Evolutionary conservation across 2,329 filamentous ascomycete genomes (phyloP), one percentile per base, ranked within the genome.

Genomic region (Pochonia chlamydosporia): DNA sequence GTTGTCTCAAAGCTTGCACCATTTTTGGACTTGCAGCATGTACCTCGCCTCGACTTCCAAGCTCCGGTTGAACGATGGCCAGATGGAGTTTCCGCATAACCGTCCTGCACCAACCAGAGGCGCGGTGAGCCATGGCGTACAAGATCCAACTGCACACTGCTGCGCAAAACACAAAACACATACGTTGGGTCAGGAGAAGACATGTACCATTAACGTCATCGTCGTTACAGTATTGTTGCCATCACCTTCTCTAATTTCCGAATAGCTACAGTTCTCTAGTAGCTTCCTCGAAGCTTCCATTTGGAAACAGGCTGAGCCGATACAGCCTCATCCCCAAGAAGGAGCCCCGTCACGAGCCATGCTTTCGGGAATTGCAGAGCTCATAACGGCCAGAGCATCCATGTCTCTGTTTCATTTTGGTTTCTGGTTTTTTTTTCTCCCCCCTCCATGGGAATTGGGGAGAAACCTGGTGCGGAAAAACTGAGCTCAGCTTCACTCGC

Each of bases 331-430:
- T 10, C n/a, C 30, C 30, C 30, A 35, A 35, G 31, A 35, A 18
- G 31, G 20, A 33, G 31, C 9, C n/a, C 31, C 14, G 6, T 18
- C 36, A 21, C n/a, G 16, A 28, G 33, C 21, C 40, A 25, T 20
- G 26, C 28, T 14, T 16, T 13, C 37, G 13, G 36, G 13, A 16
- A 35, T n/a, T n/a, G 26, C 35, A 20, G 40, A 14, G 35, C 41
- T 23, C 35, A 44, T 30, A 18, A 49, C 18, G 47, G 36, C 26
- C 46, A 49, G 31, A 40, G 42, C 47, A 33, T 24, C 9, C 7
- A 39, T 18, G 4, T 5, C 35, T 14, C 37, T 28, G 47, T 49
- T 45, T 49, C 42, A 49, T 36, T 30, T 24, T 21, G 16, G 18
- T 21, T 46, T 39, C 36, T 23, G 40, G 30, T 43, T 47, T 16